Conservation (phyloP, 192 early-diverging fungal genomes). For the Pecoramyces ruminantium region DNA sequence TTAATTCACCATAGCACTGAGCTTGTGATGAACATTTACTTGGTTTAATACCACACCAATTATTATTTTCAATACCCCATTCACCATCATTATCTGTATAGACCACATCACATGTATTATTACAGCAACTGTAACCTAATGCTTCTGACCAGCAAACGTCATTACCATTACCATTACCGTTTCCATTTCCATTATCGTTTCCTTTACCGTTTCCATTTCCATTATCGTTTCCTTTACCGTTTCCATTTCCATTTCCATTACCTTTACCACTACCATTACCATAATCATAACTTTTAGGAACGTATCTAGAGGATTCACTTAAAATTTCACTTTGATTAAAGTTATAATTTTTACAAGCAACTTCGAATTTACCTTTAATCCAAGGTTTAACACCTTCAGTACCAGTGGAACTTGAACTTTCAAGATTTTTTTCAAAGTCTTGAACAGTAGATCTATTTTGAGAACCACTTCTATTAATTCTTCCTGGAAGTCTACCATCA, state of each 20-base stretch:
- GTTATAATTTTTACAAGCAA: not conserved
- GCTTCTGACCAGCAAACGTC: not conserved
- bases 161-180: not conserved
- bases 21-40: not conserved
- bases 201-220: not conserved
- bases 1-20: not conserved
- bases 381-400: not conserved
- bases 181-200: not conserved
- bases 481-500: not conserved
- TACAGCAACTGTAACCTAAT: not conserved
- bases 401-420: not conserved
- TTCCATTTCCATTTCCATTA: not conserved
- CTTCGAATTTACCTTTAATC: not conserved
- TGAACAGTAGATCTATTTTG: not conserved
- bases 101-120: not conserved
- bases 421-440: not conserved
- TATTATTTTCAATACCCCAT: not conserved
- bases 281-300: not conserved
- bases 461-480: not conserved
- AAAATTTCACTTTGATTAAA: not conserved
- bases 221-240: not conserved
- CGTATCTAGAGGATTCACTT: not conserved
- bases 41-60: not conserved
- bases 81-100: not conserved
- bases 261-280: not conserved